Evolutionary conservation across 2,329 filamentous ascomycete species (phyloP).

Genomic region (Alternaria atra): DNA sequence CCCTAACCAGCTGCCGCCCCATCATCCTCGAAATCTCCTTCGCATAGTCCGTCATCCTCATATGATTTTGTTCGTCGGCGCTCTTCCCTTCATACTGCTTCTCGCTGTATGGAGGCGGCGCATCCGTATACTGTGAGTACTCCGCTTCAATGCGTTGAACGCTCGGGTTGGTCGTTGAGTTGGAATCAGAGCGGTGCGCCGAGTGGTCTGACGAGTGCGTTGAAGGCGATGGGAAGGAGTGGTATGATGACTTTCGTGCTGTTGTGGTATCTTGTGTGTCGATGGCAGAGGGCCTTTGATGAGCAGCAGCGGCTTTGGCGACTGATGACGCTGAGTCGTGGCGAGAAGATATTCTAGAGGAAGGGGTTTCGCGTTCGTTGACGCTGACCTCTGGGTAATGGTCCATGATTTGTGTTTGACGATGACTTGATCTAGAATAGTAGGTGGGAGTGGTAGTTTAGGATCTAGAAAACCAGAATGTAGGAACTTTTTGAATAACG

Average conservation of each 20-base stretch:
- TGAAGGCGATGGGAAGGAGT: conserved; percentile 24
- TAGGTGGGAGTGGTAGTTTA: background rate
- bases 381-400: conserved; percentile 35
- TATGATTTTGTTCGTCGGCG: conserved; percentile 30
- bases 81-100: conserved; percentile 36
- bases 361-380: conserved; percentile 28
- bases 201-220: conserved; percentile 12
- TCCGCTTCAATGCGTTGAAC: conserved; percentile 25
- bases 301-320: conserved; percentile 11
- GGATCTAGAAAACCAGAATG: background rate
- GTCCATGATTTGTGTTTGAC: conserved; percentile 26
- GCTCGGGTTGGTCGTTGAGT: conserved; percentile 11
- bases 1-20: conserved; percentile 35
- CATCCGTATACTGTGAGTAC: conserved; percentile 30
- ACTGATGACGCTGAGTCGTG: conserved; percentile 30
- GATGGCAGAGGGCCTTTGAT: background rate
- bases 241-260: conserved; percentile 11
- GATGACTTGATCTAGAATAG: background rate
- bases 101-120: conserved; percentile 33
- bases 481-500: background rate
- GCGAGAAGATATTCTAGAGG: conserved; percentile 21
- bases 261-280: background rate
- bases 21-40: conserved; percentile 40
- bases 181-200: conserved; percentile 14
- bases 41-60: conserved; percentile 37